Conservation (phyloP, 2,329 filamentous ascomycete genomes). For the Cytospora piceae region DNA sequence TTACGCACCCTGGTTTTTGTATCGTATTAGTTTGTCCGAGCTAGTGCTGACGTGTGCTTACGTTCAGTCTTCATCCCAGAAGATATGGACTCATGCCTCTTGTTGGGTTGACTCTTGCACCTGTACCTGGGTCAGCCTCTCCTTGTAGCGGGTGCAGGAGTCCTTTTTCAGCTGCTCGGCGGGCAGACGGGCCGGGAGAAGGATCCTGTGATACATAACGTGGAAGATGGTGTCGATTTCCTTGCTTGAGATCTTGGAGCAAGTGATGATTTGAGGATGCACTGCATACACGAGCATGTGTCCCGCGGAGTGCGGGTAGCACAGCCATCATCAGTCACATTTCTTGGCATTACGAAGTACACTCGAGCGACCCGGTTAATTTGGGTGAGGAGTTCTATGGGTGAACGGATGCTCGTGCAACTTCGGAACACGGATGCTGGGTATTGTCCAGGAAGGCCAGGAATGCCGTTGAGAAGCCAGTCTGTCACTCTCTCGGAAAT, state of each 20-base stretch:
- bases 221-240: too few species aligned
- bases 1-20: not conserved
- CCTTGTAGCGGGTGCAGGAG: too few species aligned
- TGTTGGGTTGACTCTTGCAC: not conserved
- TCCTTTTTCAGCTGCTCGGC: too few species aligned
- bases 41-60: not conserved
- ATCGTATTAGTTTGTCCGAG: not conserved
- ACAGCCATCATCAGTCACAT: not conserved
- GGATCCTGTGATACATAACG: too few species aligned
- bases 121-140: too few species aligned
- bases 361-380: not conserved
- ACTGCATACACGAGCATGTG: not conserved
- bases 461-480: not conserved
- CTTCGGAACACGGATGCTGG: not conserved
- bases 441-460: not conserved
- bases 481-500: not conserved
- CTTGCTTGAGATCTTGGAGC: too few species aligned
- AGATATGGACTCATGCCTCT: not conserved
- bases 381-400: not conserved
- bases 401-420: not conserved
- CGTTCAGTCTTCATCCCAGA: not conserved
- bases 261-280: too few species aligned
- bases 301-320: not conserved
- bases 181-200: too few species aligned
- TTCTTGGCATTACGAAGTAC: not conserved